Evolutionary conservation across 1,284 basidiomycete genomes (phyloP).

Genomic region (Golubevia pallescens): DNA sequence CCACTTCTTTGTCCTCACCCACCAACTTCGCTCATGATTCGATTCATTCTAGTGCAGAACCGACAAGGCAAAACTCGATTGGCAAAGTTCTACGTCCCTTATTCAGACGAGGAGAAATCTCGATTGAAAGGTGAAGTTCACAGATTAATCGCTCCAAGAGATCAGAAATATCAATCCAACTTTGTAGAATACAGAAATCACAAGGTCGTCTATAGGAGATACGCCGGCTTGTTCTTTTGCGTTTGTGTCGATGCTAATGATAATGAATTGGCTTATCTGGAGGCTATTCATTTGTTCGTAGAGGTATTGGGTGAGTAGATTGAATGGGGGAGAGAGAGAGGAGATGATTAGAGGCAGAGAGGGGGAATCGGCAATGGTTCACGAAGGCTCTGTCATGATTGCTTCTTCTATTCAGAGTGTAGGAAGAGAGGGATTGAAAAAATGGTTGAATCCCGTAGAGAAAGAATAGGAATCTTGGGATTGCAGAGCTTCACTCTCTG

Average conservation of each 20-base stretch:
- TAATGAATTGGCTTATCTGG: slow-evolving; percentile 94
- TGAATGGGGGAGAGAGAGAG: slow-evolving; percentile 2
- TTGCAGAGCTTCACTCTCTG: too few species aligned
- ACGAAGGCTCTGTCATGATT: too few species aligned
- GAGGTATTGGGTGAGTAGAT: slow-evolving; percentile 84
- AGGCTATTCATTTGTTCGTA: slow-evolving; percentile 97
- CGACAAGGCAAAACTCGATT: neutral
- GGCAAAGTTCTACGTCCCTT: slow-evolving; percentile 13
- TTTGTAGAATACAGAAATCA: slow-evolving; percentile 74
- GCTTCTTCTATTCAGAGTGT: too few species aligned
- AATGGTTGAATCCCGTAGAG: too few species aligned
- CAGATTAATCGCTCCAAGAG: slow-evolving; percentile 89
- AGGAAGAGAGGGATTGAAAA: too few species aligned
- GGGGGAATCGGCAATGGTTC: too few species aligned
- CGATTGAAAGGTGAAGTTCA: slow-evolving; percentile 93
- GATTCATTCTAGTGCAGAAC: slow-evolving; percentile 2
- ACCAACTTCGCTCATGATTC: neutral
- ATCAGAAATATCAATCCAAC: slow-evolving; percentile 98
- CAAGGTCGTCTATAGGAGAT: slow-evolving; percentile 66
- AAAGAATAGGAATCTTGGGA: too few species aligned
- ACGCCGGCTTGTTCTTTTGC: slow-evolving; percentile 84
- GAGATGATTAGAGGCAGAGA: slow-evolving; percentile 13
- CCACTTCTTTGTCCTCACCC: neutral
- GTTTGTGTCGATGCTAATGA: slow-evolving; percentile 97
- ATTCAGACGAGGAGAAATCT: slow-evolving; percentile 71